Evolutionary conservation across 2,329 filamentous ascomycete genomes (phyloP), one percentile per base, ranked within the genome.

Genomic region (Cladosporium sp.): DNA sequence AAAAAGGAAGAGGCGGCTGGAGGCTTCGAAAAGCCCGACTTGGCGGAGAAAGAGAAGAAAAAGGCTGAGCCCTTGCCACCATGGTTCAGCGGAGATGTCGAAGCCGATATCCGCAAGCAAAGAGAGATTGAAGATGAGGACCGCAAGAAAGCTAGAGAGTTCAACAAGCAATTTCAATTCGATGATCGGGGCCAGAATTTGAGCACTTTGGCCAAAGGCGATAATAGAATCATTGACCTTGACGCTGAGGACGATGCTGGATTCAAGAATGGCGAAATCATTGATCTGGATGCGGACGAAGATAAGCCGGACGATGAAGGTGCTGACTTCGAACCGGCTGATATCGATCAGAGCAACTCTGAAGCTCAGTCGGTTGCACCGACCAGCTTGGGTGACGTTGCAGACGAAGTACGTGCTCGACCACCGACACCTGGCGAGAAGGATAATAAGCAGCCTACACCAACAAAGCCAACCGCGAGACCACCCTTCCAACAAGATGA

Each of bases 41-140:
- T 72, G 6, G 50, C 58, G 3, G 64, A 65, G 11, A 54, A 61
- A 32, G 60, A 68, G 40, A 70, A 59, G 62, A 75, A 54, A 66
- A 76, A 65, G 68, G 73, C 79, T 1, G 75, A 73, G n/a, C 84
- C 85, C 0, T 64, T 92, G 7, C 88, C 88, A 1, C 88, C 88
- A 1, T 93, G 88, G 88, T 79, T 93, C 61, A 70, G 73, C 2
- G 79, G 83, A 3, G 68, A 73, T 54, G 70, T 82, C 5, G 76
- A 77, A 19, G 63, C 70, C 2, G 86, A 90, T 52, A 82, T 91
- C 15, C 60, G 60, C 22, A 64, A 66, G 29, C 70, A 74, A 48
- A 66, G 67, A 47, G 58, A 48, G 3, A 39, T 70, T 11, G 67
- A 75, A 47, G 62, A 65, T 22, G 64, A 69, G 49, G 68, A 72